Evolutionary conservation across 495 filamentous ascomycete species (phyloP), one percentile per base, ranked within the genome.

Genomic region (Aspergillus homomorphus): DNA sequence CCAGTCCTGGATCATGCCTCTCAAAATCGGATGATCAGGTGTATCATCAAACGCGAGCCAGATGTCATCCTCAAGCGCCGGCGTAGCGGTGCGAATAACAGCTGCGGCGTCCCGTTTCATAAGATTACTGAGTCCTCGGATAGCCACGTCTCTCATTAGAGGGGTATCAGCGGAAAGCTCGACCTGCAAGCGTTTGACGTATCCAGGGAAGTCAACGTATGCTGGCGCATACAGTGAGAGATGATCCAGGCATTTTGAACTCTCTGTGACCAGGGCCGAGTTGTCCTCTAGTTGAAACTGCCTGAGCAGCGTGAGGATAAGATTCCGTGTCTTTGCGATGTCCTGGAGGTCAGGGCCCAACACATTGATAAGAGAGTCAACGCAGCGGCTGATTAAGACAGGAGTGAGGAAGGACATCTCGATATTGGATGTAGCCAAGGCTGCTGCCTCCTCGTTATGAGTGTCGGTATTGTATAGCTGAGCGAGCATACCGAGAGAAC

Each of bases 331-430:
- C 72, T 96, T 97, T n/a, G 82, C 83, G 61, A 92, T 87, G 60
- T 98, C 94, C 71, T 98, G 94, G 7, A 99, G 77, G 66, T 98
- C 95, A 0, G 94, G 94, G 0, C 94, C 94, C 8, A 99, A 82
- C 16, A 98, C 94, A 63, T 97, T 97, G 73, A 99, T 90, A 7
- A 96, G 77, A 26, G 92, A 91, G 68, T 99, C 93, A n/a, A 96
- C 85, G 60, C 91, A 91, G 56, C 90, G 84, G 53, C 89, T 89
- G 52, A 98, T 87, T 0, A 92, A 87, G 12, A 89, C 86, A 2
- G 88, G 82, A 1, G 92, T 90, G 20, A 92, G 84, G 52, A 89
- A 78, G 56, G 90, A 89, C 59, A 95, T 77, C 69, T 96, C 92
- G 43, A 93, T 76, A 69, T 96, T 98, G 55, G 94, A 97, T 9